Evolutionary conservation across 495 filamentous ascomycete genomes (phyloP).

Genomic region (Annulohypoxylon moriforme): DNA sequence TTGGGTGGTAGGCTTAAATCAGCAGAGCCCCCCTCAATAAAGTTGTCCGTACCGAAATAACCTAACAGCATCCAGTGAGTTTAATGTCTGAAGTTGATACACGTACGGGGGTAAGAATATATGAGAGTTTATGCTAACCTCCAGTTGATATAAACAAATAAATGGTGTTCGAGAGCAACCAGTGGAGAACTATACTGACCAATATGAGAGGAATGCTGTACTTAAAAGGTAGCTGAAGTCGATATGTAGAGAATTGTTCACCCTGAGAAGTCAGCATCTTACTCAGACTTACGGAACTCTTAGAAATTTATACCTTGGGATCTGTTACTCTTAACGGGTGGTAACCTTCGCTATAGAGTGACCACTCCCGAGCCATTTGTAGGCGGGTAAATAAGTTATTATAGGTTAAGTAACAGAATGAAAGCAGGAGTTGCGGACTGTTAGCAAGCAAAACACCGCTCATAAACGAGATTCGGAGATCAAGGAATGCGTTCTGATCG

Average conservation of each 20-base stretch:
- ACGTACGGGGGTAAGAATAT: background rate
- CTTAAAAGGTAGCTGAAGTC: constrained; percentile 45
- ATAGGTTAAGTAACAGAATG: constrained; percentile 53
- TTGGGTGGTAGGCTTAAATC: constrained; percentile 35
- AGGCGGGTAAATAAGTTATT: constrained; percentile 44
- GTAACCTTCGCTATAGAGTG: constrained; percentile 37
- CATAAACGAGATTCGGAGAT: constrained; percentile 6
- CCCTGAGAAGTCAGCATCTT: constrained; percentile 29
- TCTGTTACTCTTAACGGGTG: constrained; percentile 61
- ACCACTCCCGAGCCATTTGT: constrained; percentile 43
- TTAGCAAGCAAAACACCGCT: constrained; percentile 53
- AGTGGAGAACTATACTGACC: constrained; percentile 36
- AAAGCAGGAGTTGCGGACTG: constrained; percentile 57
- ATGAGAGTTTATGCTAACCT: constrained; percentile 15
- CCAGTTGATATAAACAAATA: constrained; percentile 34
- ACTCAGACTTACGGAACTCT: background rate
- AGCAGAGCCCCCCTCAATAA: background rate
- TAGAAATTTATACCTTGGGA: constrained; percentile 46
- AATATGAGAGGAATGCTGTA: constrained; percentile 42
- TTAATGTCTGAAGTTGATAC: background rate
- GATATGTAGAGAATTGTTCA: constrained; percentile 55
- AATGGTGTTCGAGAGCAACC: constrained; percentile 38
- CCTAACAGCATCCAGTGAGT: constrained; percentile 16
- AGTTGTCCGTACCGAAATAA: constrained; percentile 26
- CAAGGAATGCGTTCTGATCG: constrained; percentile 34